phyloP scores from a whole-genome alignment of 495 filamentous ascomycete genomes.

The Poronia punctata region DNA sequence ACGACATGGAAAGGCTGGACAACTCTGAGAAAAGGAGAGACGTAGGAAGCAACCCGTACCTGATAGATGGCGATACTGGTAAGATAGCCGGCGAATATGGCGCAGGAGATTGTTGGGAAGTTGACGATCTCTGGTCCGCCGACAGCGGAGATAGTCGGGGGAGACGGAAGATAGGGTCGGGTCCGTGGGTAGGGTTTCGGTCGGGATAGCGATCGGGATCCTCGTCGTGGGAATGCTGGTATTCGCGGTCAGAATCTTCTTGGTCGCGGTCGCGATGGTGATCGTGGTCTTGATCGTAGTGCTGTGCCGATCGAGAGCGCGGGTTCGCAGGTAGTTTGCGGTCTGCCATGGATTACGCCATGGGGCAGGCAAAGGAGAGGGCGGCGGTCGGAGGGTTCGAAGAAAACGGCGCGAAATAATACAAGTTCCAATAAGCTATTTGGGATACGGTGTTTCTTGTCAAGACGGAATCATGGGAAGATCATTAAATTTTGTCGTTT shows the following conservation, averaged over 20 bases:
- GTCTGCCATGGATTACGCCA: slow-evolving; percentile 56
- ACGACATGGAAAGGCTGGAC: neutral
- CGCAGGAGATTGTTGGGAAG: slow-evolving; percentile 16
- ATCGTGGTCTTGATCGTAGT: slow-evolving; percentile 23
- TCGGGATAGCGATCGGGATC: slow-evolving; percentile 9
- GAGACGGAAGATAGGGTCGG: neutral
- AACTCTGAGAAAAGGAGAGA: neutral
- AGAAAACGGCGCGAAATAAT: neutral
- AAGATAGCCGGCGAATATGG: slow-evolving; percentile 16
- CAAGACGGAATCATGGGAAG: too few relatives aligned
- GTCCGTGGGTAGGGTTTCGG: slow-evolving; percentile 7
- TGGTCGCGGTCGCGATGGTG: neutral
- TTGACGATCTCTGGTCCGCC: slow-evolving; percentile 4
- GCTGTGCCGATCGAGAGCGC: slow-evolving; percentile 48
- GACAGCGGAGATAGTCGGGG: slow-evolving; percentile 12
- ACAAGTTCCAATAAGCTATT: too few relatives aligned
- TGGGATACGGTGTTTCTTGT: too few relatives aligned
- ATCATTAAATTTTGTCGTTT: slow-evolving; percentile 1
- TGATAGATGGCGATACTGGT: slow-evolving; percentile 16
- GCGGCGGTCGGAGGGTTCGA: slow-evolving; percentile 5
- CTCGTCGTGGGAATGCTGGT: slow-evolving; percentile 13
- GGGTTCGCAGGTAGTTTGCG: slow-evolving; percentile 40
- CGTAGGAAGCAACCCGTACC: slow-evolving; percentile 17
- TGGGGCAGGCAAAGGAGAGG: slow-evolving; percentile 28
- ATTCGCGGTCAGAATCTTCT: slow-evolving; percentile 33